Percentiles rank a stretch among this genome's conserved stretches.
Conservation (phyloP, 352 stramenopile species). For the Pythium vanterpoolii region DNA sequence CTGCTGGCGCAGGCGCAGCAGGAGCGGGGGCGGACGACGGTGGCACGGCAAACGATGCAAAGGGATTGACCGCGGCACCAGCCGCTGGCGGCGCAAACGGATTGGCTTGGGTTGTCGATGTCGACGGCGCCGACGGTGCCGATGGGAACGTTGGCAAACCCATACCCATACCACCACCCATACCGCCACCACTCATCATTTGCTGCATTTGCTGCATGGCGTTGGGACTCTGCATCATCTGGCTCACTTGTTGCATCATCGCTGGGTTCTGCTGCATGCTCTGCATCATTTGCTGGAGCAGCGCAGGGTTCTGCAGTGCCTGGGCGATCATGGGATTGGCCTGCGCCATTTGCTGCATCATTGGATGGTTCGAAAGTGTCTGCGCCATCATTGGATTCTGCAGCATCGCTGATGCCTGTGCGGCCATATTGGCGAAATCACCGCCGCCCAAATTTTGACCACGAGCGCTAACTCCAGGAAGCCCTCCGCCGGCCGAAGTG, state of each 20-base stretch:
- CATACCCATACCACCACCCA: constrained; percentile 20
- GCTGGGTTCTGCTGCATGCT: constrained; percentile 70
- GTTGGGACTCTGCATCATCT: constrained; percentile 79
- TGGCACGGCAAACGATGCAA: constrained; percentile 27
- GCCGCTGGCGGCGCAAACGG: constrained; percentile 31
- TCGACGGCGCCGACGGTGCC: constrained; percentile 24
- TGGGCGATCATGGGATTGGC: constrained; percentile 78
- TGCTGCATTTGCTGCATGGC: constrained; percentile 53
- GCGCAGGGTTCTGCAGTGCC: constrained; percentile 67
- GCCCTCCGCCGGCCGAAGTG: background rate
- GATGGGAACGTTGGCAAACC: constrained; percentile 4
- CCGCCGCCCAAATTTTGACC: too few species aligned
- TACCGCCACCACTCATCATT: constrained; percentile 38
- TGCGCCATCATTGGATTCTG: constrained; percentile 76
- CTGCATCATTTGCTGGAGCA: constrained; percentile 66
- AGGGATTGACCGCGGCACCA: constrained; percentile 21
- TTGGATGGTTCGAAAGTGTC: constrained; percentile 60
- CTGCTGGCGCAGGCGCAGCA: constrained; percentile 5
- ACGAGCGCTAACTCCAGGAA: constrained; percentile 15
- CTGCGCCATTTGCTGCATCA: constrained; percentile 80
- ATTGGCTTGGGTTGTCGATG: constrained; percentile 33
- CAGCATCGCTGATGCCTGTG: constrained; percentile 61
- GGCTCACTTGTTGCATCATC: constrained; percentile 79
- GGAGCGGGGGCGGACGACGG: constrained; percentile 12
- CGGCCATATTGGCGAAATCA: constrained; percentile 37